Conservation (phyloP, 2,329 filamentous ascomycete genomes). For the Diaporthe citriasiana region DNA sequence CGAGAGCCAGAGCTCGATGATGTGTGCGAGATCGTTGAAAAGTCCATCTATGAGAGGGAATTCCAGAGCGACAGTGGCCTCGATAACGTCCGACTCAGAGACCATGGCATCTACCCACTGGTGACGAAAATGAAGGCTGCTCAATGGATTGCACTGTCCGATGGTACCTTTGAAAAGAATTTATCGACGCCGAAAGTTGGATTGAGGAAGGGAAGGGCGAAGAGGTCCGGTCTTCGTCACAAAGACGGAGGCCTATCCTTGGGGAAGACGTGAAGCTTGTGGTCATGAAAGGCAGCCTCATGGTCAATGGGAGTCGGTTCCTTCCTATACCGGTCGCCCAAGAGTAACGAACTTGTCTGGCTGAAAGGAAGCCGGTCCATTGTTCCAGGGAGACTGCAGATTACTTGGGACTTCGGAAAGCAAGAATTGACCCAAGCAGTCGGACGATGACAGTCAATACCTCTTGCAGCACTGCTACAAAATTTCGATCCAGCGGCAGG, state of each 20-base stretch:
- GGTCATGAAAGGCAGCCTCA: background rate
- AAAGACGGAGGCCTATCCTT: background rate
- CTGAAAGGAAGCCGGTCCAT: background rate
- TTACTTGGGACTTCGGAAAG: background rate
- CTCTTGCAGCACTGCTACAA: background rate
- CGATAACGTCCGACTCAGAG: background rate
- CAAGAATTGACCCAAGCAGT: background rate
- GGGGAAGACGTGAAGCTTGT: background rate
- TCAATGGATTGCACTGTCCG: background rate
- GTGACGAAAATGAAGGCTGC: background rate
- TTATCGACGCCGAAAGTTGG: conserved; percentile 10
- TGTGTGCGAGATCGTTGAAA: background rate
- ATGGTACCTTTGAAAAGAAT: background rate
- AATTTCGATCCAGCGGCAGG: background rate
- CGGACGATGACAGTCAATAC: background rate
- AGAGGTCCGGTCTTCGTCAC: background rate
- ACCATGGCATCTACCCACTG: background rate
- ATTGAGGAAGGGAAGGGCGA: background rate
- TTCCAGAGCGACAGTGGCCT: conserved; percentile 12
- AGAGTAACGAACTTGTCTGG: background rate
- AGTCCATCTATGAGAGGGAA: background rate
- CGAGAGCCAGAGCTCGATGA: background rate
- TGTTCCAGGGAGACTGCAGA: background rate
- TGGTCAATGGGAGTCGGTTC: background rate
- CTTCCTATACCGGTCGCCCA: background rate